phyloP scores from a whole-genome alignment of 352 stramenopile genomes.

The Globisporangium cystogenes region DNA sequence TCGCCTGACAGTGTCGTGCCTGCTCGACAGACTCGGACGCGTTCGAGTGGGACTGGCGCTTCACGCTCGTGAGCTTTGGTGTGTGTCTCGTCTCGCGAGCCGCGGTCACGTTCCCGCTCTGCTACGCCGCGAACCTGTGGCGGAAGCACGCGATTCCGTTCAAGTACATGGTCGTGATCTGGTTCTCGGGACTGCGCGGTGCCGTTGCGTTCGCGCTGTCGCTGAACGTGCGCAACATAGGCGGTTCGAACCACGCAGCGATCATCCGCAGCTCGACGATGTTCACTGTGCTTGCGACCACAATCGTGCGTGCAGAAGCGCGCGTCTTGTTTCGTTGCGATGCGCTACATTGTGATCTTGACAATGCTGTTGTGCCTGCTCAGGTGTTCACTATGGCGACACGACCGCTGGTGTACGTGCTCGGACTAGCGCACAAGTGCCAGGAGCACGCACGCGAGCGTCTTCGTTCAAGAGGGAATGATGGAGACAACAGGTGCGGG shows the following conservation, averaged over 20 bases:
- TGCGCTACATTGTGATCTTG: background rate
- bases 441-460: constrained; percentile 17
- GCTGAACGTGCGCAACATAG: constrained; percentile 49
- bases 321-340: too few species aligned
- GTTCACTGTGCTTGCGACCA: constrained; percentile 62
- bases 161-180: constrained; percentile 47
- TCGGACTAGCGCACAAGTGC: constrained; percentile 23
- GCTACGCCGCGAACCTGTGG: constrained; percentile 23
- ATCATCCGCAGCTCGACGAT: constrained; percentile 64
- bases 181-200: constrained; percentile 79
- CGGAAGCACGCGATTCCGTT: constrained; percentile 23
- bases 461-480: background rate
- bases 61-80: constrained; percentile 24
- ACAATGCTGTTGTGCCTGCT: background rate
- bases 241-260: constrained; percentile 32
- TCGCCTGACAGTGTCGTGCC: background rate
- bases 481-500: background rate
- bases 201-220: constrained; percentile 73
- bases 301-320: constrained; percentile 19
- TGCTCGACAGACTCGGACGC: constrained; percentile 16
- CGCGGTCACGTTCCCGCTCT: constrained; percentile 35
- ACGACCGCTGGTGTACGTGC: constrained; percentile 16
- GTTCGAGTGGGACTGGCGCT: constrained; percentile 36
- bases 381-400: constrained; percentile 28
- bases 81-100: constrained; percentile 23